These are phyloP conservation scores for Skeletonema grethae DNA, from an alignment of 108 stramenopile genomes.

Conservation along the genomic window DNA sequence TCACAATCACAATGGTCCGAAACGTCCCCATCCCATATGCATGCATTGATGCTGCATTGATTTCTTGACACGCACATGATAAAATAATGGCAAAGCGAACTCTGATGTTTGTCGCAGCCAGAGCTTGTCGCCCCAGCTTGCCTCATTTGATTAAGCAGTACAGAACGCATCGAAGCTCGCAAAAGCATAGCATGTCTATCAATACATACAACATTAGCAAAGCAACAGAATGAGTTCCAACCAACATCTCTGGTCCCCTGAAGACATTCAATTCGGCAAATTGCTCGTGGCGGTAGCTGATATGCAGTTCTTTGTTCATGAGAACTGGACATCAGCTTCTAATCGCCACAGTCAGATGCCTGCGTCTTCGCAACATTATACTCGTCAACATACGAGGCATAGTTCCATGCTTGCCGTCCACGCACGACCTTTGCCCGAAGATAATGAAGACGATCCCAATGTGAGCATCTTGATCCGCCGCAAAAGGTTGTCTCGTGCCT, in stretches of 20 bases:
- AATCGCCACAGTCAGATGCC: constrained; percentile 33
- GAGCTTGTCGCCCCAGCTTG: too few relatives aligned
- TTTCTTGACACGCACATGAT: too few relatives aligned
- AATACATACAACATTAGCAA: not conserved
- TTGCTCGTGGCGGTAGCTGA: constrained; percentile 26
- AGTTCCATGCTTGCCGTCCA: constrained; percentile 44
- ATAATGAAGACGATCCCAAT: constrained; percentile 20
- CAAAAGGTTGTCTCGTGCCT: constrained; percentile 35
- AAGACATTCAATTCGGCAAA: constrained; percentile 15
- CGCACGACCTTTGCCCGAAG: constrained; percentile 33
- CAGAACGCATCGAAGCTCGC: not conserved
- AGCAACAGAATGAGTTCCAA: not conserved
- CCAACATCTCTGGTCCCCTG: not conserved
- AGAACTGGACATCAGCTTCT: constrained; percentile 44
- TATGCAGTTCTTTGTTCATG: constrained; percentile 37
- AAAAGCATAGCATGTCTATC: too few relatives aligned
- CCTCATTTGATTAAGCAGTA: too few relatives aligned
- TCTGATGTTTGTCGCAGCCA: too few relatives aligned
- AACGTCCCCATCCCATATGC: too few relatives aligned
- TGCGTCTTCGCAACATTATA: constrained; percentile 26
- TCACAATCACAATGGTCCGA: too few relatives aligned
- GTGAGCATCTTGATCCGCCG: constrained; percentile 31
- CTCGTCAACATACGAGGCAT: constrained; percentile 29
- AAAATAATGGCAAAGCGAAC: too few relatives aligned
- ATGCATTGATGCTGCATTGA: too few relatives aligned